phyloP scores from a whole-genome alignment of 2,329 filamentous ascomycete species.

The Hortaea sp. region DNA sequence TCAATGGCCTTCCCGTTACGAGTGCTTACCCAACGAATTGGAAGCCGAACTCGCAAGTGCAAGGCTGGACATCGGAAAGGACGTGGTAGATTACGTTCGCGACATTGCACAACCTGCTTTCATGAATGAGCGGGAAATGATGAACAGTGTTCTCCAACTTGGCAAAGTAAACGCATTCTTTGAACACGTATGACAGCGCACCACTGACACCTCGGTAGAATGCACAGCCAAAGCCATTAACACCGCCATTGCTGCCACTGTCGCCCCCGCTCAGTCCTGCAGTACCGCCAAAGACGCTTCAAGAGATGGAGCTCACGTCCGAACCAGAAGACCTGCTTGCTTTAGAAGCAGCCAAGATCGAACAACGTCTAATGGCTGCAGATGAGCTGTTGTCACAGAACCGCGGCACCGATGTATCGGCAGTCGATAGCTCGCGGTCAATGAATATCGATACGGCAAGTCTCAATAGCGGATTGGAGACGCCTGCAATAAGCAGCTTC shows the following conservation, averaged over 20 bases:
- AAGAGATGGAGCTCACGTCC: conserved; percentile 23
- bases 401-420: not conserved
- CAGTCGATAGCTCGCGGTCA: not conserved
- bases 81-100: conserved; percentile 28
- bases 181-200: too few relatives aligned
- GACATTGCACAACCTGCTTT: conserved; percentile 14
- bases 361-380: conserved; percentile 20
- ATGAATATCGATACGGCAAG: not conserved
- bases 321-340: conserved; percentile 20
- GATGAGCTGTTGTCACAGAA: not conserved
- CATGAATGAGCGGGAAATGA: conserved; percentile 13
- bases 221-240: conserved; percentile 23
- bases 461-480: not conserved
- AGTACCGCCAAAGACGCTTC: conserved; percentile 3
- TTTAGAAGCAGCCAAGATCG: conserved; percentile 13
- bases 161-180: conserved; percentile 5
- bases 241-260: conserved; percentile 39
- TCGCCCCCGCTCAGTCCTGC: conserved; percentile 31
- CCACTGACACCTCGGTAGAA: conserved; percentile 16
- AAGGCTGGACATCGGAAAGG: conserved; percentile 29
- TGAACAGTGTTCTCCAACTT: conserved; percentile 7
- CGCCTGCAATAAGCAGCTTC: not conserved
- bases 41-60: conserved; percentile 18
- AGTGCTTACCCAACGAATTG: conserved; percentile 6
- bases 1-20: conserved; percentile 26